These are phyloP conservation scores for Lepiota brunneoincarnata DNA, from an alignment of 768 basidiomycete genomes.

Conservation along the genomic window DNA sequence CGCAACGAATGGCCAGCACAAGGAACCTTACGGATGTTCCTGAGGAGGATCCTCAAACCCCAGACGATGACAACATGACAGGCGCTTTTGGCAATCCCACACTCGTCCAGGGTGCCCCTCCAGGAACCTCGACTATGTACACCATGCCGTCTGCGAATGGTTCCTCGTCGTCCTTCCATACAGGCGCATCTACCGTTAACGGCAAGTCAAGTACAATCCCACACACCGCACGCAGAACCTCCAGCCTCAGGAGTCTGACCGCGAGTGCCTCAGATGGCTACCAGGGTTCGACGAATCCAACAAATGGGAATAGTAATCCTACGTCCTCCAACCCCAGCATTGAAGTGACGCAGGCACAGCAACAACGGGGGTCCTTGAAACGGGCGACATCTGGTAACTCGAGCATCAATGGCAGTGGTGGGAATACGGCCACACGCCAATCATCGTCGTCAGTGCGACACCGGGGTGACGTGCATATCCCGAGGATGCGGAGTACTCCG, in stretches of 20 bases:
- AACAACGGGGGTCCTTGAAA: background rate
- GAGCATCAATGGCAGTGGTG: background rate
- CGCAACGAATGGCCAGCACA: constrained; percentile 7
- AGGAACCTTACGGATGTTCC: constrained; percentile 29
- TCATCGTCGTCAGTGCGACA: constrained; percentile 16
- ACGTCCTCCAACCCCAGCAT: too few species aligned
- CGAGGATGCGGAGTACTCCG: constrained; percentile 35
- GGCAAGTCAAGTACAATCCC: background rate
- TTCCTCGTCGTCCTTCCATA: background rate
- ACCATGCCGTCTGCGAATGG: background rate
- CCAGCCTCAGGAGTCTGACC: constrained; percentile 9
- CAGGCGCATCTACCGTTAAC: background rate
- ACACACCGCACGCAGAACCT: constrained; percentile 1
- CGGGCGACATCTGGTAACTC: background rate
- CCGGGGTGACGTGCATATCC: constrained; percentile 15
- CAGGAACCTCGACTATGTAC: constrained; percentile 11
- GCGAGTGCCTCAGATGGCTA: constrained; percentile 10
- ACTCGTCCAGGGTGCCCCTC: background rate
- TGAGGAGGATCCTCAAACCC: constrained; percentile 23
- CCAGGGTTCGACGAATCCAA: background rate
- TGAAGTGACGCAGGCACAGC: background rate
- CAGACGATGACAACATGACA: constrained; percentile 4
- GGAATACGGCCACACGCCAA: background rate
- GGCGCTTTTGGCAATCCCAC: background rate
- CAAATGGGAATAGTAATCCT: background rate